Base-by-base conservation (phyloP, 768 basidiomycete genomes). In the Filobasidium floriforme region DNA sequence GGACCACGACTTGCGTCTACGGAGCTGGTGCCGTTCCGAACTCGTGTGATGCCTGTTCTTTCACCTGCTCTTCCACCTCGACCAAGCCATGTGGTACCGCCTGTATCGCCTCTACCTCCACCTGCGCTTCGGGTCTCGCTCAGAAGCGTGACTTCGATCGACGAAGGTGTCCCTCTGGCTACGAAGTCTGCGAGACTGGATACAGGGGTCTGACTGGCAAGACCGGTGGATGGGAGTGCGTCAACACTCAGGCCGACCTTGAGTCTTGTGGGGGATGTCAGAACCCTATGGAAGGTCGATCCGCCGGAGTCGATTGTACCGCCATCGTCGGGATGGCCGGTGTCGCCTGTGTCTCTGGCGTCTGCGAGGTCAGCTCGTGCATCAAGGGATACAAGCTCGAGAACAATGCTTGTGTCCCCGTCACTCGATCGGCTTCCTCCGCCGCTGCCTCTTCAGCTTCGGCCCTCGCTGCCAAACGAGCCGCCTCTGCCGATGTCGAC, bases 201-300 rank as follows among this genome's bases (percentile, higher is more conserved):
- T 24, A 41, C 26, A 28, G 14, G 5, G 63, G 40, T 18, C 59
- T 57, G 41, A 40, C 29, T 54, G 51, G 51, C 19, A 55, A 28
- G 54, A 37, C 41, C 2, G 63, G 43, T 15, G 57, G 51, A 37
- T 65, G 55, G 55, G 63, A 65, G 15, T 65, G 63, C 44, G 28
- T 65, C 41, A 43, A 65, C 51, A 57, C 63, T 18, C 44, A 28
- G 6, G 26, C 55, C 7, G 41, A 65, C 22, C 14, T 65, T 1
- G 63, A 65, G 43, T 43, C 41, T 40, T 65, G 63, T 46, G 63
- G 63, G 10, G 63, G 63, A 29, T 65, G 63, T 26, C 24, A 22
- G 37, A 41, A 3, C 1, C 63, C 63, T 28, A 41, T 59, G 7
- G 63, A 22, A 14, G 63, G 55, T 15, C 12, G 43, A 41, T 24